A percentile compares a stretch with the other conserved stretches of the same genome.
Evolutionary conservation across 257 asterid genomes (phyloP).

Genomic region (Nemophila menziesii): DNA sequence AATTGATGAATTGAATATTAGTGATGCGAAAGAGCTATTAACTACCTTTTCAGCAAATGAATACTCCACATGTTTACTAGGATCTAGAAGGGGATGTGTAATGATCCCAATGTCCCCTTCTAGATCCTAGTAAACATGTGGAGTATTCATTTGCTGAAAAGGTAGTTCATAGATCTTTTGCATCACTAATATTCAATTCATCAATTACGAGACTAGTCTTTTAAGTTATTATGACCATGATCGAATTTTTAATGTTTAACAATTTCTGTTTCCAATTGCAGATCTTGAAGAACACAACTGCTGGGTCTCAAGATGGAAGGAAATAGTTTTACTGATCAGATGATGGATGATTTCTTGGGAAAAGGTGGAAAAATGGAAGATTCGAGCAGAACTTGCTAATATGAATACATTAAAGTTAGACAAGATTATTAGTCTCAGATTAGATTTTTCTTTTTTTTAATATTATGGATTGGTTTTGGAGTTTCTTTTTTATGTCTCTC

Average conservation of each 20-base stretch:
- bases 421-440: background rate
- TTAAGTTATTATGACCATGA: too few relatives aligned
- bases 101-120: too few relatives aligned
- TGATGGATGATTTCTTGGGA: background rate
- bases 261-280: conserved; percentile 12
- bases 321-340: conserved; percentile 12
- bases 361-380: background rate
- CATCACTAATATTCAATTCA: background rate
- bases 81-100: background rate
- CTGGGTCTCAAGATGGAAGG: conserved; percentile 35
- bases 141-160: background rate
- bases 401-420: background rate
- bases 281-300: conserved; percentile 54
- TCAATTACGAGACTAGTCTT: background rate
- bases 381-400: background rate
- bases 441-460: too few relatives aligned
- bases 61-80: background rate
- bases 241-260: too few relatives aligned
- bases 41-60: background rate
- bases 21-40: background rate
- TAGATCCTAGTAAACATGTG: background rate
- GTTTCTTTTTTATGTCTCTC: background rate
- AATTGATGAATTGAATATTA: background rate
- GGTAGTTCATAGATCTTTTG: background rate
- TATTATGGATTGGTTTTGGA: background rate